Conservation (phyloP, 495 filamentous ascomycete genomes). For the Penicillium herquei region DNA sequence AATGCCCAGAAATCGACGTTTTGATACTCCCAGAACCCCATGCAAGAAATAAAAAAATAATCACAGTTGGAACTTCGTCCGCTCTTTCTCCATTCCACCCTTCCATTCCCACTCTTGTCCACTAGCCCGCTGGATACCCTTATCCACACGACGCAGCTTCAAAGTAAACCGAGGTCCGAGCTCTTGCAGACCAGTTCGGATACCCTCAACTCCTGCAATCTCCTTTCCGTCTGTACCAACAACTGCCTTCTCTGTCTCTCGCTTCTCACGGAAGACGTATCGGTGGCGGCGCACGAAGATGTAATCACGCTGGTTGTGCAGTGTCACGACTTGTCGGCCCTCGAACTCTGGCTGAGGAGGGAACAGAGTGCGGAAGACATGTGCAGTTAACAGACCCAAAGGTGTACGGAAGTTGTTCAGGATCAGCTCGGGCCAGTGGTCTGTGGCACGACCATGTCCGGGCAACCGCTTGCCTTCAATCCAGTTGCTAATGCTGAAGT, state of each 20-base stretch:
- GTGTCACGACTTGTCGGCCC: constrained; percentile 83
- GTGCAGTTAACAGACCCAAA: constrained; percentile 83
- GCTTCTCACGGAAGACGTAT: constrained; percentile 89
- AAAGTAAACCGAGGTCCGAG: constrained; percentile 81
- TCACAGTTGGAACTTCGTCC: constrained; percentile 89
- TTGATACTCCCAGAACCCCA: constrained; percentile 32
- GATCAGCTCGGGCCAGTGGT: constrained; percentile 89
- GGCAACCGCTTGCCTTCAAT: constrained; percentile 78
- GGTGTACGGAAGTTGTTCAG: constrained; percentile 95
- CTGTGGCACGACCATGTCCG: constrained; percentile 84
- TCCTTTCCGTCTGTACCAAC: constrained; percentile 84
- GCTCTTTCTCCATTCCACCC: constrained; percentile 84
- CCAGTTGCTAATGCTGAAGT: constrained; percentile 83
- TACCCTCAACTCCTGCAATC: constrained; percentile 75
- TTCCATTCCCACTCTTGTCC: constrained; percentile 97
- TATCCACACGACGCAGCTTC: constrained; percentile 88
- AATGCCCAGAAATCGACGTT: constrained; percentile 19
- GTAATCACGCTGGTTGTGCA: constrained; percentile 96
- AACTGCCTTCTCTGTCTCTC: constrained; percentile 80
- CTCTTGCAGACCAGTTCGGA: constrained; percentile 82
- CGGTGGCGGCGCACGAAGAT: constrained; percentile 88
- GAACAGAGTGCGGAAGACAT: constrained; percentile 80
- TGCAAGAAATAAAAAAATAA: constrained; percentile 24
- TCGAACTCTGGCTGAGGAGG: constrained; percentile 77
- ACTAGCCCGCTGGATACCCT: constrained; percentile 75